These are phyloP conservation scores for Eucalyptus urophylla DNA, from an alignment of 345 rosid species.

Conservation along the genomic window DNA sequence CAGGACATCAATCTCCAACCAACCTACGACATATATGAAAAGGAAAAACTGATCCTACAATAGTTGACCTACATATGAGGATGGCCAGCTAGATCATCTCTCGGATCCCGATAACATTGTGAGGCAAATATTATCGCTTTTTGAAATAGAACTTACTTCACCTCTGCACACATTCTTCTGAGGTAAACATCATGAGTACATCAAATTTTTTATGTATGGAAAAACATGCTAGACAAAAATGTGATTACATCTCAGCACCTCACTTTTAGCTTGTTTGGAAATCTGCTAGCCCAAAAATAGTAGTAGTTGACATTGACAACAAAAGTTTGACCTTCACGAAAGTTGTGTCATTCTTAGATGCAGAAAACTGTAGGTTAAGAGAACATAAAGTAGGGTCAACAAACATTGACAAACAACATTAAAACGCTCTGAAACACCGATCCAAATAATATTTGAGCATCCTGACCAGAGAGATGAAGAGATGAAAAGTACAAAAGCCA, in stretches of 20 bases:
- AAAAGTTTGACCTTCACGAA: not conserved
- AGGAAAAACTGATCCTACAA: not conserved
- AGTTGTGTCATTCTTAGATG: not conserved
- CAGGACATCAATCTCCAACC: not conserved
- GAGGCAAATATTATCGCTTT: not conserved
- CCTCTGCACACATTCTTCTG: not conserved
- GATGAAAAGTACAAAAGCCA: not conserved
- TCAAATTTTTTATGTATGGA: not conserved
- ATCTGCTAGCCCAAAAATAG: not conserved
- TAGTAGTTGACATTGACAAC: not conserved
- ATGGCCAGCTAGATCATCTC: not conserved
- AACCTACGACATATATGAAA: not conserved
- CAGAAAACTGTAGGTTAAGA: not conserved
- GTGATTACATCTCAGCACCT: not conserved
- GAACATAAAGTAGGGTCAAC: not conserved
- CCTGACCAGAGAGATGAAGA: not conserved
- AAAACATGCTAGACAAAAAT: not conserved
- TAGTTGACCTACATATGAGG: not conserved
- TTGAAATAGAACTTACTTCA: not conserved
- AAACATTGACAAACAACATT: not conserved
- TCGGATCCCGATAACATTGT: not conserved
- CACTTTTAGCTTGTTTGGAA: not conserved
- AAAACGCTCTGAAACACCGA: not conserved
- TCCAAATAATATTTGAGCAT: not conserved
- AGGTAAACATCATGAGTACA: not conserved